Base-by-base conservation (phyloP, 225 moss, liverwort and hornwort species). In the Rhytidiadelphus loreus region DNA sequence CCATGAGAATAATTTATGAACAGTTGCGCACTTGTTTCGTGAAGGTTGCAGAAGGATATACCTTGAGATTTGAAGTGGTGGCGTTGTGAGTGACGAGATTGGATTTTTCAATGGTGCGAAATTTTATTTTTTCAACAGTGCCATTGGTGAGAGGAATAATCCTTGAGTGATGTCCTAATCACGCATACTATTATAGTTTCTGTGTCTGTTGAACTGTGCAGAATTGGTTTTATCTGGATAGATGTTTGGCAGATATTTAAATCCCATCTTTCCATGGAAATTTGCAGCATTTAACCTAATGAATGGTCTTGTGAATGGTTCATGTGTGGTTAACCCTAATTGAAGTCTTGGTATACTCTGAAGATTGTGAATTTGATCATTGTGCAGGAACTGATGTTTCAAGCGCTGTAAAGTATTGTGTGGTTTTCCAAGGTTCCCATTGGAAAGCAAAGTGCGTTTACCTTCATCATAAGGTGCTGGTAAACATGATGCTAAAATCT, bases 401-500 rank as follows among this genome's bases (percentile, higher is more conserved):
- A 33, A 69, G 85, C 46, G 77, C 76, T 61, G 60, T 61, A 20
- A 58, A 85, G 50, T 37, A 77, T 73, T 30, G 30, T 15, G 58
- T 35, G 46, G 30, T 44, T 72, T 84, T 43, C 84, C 56, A 84
- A 70, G 70, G 43, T 32, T 9, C 63, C 71, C 48, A 20, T 89
- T 48, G 82, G 44, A 44, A 71, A 57, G 79, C 58, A 71, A 80
- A 76, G 14, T 79, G 78, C 39, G 65, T 52, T 59, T 43, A 37
- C 63, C 84, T 83, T 64, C 68, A 61, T 88, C 48, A 81, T 68
- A 90, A 91, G 89, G 92, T 93, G 89, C 88, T 83, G 77, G 77
- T 81, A 37, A 77, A 61, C 89, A 95, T 95, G 95, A 96, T 96
- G 95, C 91, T 94, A 86, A 96, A 94, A 87, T 95, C 86, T 87